These are phyloP conservation scores for Noccaea caerulescens DNA, from an alignment of 345 rosid species.

Conservation along the genomic window DNA sequence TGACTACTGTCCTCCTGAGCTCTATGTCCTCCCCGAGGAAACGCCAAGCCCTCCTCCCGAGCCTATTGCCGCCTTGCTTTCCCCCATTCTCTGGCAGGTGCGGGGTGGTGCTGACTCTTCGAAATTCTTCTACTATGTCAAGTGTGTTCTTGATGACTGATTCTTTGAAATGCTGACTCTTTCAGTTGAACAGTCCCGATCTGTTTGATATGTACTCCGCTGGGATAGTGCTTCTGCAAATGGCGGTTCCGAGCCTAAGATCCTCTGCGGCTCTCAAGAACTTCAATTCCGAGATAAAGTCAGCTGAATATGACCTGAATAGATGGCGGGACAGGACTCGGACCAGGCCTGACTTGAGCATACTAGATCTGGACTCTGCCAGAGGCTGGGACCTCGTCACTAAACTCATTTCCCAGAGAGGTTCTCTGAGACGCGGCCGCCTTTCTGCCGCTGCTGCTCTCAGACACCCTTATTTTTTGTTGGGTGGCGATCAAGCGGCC, in stretches of 20 bases:
- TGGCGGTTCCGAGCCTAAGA: slow-evolving; percentile 84
- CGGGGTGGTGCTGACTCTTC: slow-evolving; percentile 43
- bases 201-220: slow-evolving; percentile 89
- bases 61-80: slow-evolving; percentile 89
- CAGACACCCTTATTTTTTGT: slow-evolving; percentile 89
- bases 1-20: slow-evolving; percentile 91
- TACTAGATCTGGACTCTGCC: slow-evolving; percentile 87
- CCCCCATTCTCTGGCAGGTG: slow-evolving; percentile 82
- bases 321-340: slow-evolving; percentile 73
- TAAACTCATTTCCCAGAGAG: slow-evolving; percentile 81
- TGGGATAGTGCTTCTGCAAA: slow-evolving; percentile 89
- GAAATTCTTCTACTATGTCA: too few species aligned
- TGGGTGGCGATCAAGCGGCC: slow-evolving; percentile 94
- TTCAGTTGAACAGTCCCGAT: slow-evolving; percentile 95
- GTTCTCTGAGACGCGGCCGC: slow-evolving; percentile 77
- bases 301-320: slow-evolving; percentile 63
- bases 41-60: slow-evolving; percentile 95
- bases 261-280: slow-evolving; percentile 74
- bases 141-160: too few species aligned
- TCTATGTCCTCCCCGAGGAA: slow-evolving; percentile 90
- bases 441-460: slow-evolving; percentile 91
- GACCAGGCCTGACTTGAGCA: slow-evolving; percentile 71
- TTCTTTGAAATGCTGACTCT: slow-evolving; percentile 21
- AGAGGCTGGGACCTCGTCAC: slow-evolving; percentile 98
- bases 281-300: slow-evolving; percentile 73